Conservation (phyloP, 2,329 filamentous ascomycete species). For the Fusarium temperatum region DNA sequence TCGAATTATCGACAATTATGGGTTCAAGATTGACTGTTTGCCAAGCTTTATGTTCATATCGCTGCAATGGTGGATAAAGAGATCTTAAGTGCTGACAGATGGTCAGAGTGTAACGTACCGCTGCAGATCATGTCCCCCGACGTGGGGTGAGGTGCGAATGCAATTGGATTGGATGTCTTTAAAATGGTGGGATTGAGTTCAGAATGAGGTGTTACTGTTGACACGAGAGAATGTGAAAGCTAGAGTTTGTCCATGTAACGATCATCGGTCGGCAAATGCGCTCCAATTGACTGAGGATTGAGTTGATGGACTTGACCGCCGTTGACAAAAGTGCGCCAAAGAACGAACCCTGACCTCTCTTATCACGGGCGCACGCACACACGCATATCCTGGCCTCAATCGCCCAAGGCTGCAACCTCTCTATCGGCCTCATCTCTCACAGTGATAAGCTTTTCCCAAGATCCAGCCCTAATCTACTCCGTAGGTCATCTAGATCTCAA, state of each 20-base stretch:
- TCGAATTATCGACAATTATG: not conserved
- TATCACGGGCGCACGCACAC: not conserved
- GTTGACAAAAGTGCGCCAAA: not conserved
- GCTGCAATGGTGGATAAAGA: not conserved
- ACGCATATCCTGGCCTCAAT: not conserved
- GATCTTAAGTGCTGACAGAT: slow-evolving; percentile 3
- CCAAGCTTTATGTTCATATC: not conserved
- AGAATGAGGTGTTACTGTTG: not conserved
- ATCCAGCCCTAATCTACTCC: not conserved
- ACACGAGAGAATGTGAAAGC: not conserved
- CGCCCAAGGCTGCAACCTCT: not conserved
- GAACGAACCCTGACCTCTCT: not conserved
- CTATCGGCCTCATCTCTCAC: not conserved
- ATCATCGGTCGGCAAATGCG: not conserved
- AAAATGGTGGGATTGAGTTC: not conserved
- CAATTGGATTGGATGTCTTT: not conserved
- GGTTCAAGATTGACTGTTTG: not conserved
- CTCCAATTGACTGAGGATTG: not conserved
- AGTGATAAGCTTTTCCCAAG: slow-evolving; percentile 14
- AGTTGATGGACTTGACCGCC: not conserved
- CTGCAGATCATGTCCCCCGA: not conserved
- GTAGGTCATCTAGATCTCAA: not conserved
- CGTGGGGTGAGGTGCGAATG: not conserved
- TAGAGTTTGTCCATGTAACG: not conserved
- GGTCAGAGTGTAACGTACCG: slow-evolving; percentile 1